Evolutionary conservation across 768 basidiomycete species (phyloP).

Genomic region (Suillus decipiens): DNA sequence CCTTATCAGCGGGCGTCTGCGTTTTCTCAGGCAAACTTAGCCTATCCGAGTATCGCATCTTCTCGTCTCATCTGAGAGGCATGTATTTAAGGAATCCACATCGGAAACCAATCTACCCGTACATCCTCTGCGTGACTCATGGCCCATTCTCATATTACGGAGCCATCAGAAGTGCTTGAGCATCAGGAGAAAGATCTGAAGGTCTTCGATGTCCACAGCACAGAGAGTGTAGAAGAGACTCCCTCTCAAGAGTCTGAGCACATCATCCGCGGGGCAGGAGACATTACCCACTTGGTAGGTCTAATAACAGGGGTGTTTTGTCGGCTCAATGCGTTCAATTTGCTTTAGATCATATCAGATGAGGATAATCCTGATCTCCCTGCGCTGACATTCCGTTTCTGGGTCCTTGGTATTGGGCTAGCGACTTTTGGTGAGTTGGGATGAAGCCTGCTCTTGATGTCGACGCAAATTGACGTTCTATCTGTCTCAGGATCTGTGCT

Average conservation of each 20-base stretch:
- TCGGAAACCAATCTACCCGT: background rate
- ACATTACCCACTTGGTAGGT: conserved; percentile 13
- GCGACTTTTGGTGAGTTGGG: conserved; percentile 42
- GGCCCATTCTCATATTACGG: background rate
- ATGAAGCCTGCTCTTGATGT: background rate
- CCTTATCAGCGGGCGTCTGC: background rate
- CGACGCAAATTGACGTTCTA: conserved; percentile 31
- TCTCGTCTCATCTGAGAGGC: background rate
- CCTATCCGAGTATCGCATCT: background rate
- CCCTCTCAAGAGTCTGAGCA: conserved; percentile 10
- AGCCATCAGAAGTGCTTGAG: background rate
- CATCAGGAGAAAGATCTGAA: conserved; percentile 5
- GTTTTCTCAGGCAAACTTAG: background rate
- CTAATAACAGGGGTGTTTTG: background rate
- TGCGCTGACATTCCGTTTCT: conserved; percentile 48
- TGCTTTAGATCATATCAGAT: conserved; percentile 44
- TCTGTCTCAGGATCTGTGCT: conserved; percentile 33
- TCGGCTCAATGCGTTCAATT: background rate
- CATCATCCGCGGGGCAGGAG: conserved; percentile 12
- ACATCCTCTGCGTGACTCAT: background rate
- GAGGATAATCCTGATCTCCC: conserved; percentile 52
- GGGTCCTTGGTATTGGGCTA: conserved; percentile 50
- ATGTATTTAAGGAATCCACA: background rate
- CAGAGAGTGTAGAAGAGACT: conserved; percentile 4
- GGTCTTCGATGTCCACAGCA: conserved; percentile 1